phyloP scores from a whole-genome alignment of 176 grass and related monocot genomes.

The Aegilops bicornis region DNA sequence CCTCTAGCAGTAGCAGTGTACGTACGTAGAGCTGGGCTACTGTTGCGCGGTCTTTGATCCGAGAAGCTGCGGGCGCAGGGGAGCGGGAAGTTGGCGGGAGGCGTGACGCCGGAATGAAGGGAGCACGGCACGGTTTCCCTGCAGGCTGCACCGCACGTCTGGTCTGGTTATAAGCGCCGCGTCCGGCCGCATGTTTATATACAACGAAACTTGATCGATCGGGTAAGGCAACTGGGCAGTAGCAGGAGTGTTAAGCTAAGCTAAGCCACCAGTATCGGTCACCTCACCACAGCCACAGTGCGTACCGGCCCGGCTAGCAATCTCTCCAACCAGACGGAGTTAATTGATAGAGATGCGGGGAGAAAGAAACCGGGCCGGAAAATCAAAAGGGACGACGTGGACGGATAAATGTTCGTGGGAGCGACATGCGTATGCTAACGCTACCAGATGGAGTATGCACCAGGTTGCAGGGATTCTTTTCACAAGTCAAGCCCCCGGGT shows the following conservation, averaged over 20 bases:
- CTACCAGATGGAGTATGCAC: background rate
- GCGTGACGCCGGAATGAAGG: background rate
- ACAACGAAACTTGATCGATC: background rate
- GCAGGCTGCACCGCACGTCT: conserved; percentile 7
- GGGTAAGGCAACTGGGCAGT: background rate
- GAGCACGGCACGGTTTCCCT: background rate
- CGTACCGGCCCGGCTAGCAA: background rate
- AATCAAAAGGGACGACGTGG: background rate
- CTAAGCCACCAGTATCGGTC: no score
- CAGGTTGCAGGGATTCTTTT: background rate
- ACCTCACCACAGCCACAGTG: background rate
- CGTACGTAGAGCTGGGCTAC: background rate
- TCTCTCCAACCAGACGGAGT: conserved; percentile 11
- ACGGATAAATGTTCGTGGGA: background rate
- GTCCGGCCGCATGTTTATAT: conserved; percentile 7
- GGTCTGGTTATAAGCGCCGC: background rate
- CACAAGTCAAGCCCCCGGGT: background rate
- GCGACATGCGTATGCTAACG: background rate
- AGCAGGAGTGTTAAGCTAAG: background rate
- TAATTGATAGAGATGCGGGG: background rate
- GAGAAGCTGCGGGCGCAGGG: no score
- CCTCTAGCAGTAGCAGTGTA: no score
- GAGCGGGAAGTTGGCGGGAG: background rate
- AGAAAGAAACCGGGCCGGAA: background rate
- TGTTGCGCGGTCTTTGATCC: background rate